A percentile compares a stretch with the other conserved stretches of the same genome.
Evolutionary conservation across 306 rosid genomes (phyloP).

Genomic region (Lathyrus tuberosus): DNA sequence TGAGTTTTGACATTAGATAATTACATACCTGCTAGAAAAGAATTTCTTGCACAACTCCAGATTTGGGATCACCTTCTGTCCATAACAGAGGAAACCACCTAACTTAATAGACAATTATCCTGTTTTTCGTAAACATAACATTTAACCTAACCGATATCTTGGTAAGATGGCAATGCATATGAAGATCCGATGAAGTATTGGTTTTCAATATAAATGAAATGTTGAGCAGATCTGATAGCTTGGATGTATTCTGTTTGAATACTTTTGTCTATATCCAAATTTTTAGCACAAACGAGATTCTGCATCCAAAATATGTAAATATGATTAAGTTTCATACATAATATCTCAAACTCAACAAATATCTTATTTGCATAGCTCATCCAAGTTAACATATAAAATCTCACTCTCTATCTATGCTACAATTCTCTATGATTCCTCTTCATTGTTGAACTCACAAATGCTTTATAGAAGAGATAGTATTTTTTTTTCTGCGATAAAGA

Average conservation of each 20-base stretch:
- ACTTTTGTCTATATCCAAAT: slow-evolving; percentile 79
- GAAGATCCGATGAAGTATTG: slow-evolving; percentile 96
- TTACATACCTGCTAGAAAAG: slow-evolving; percentile 91
- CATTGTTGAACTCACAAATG: too few relatives aligned
- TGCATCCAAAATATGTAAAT: slow-evolving; percentile 49
- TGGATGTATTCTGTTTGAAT: slow-evolving; percentile 89
- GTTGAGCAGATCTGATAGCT: slow-evolving; percentile 97
- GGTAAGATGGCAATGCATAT: slow-evolving; percentile 82
- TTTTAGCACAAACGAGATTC: slow-evolving; percentile 81
- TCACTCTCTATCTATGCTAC: too few relatives aligned
- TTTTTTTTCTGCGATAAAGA: too few relatives aligned
- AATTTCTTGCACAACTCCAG: slow-evolving; percentile 86
- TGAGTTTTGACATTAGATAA: slow-evolving; percentile 32
- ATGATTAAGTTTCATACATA: slow-evolving; percentile 25
- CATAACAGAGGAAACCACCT: slow-evolving; percentile 25
- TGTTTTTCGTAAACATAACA: slow-evolving; percentile 20
- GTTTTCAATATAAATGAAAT: slow-evolving; percentile 88
- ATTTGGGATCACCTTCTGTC: slow-evolving; percentile 82
- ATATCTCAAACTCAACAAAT: slow-evolving; percentile 21
- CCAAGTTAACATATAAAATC: slow-evolving; percentile 28
- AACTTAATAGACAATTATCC: slow-evolving; percentile 18
- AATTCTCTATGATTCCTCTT: too few relatives aligned
- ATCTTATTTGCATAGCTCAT: slow-evolving; percentile 32
- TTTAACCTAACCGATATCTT: slow-evolving; percentile 71
- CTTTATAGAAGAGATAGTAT: too few relatives aligned